Conservation (phyloP, 768 basidiomycete species). For the Lactarius tabidus region DNA sequence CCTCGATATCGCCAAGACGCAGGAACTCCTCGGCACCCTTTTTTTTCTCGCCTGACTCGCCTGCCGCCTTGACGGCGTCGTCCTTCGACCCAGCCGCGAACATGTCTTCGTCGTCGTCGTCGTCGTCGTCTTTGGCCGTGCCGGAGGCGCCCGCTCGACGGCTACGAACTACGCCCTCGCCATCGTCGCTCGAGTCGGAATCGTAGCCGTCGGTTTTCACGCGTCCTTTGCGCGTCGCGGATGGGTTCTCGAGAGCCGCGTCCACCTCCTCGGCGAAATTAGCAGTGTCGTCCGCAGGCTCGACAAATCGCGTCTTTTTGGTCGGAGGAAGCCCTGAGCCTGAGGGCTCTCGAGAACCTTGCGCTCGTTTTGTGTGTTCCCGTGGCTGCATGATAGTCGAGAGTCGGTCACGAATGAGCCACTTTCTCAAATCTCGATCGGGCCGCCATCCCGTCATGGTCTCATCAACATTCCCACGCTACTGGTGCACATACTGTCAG, state of each 20-base stretch:
- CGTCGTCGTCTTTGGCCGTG: slow-evolving; percentile 47
- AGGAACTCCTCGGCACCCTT: slow-evolving; percentile 65
- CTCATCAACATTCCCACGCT: background rate
- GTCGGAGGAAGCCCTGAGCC: slow-evolving; percentile 31
- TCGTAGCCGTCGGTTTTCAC: slow-evolving; percentile 89
- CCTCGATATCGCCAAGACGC: slow-evolving; percentile 92
- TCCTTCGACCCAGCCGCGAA: slow-evolving; percentile 74
- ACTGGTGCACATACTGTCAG: background rate
- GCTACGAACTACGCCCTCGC: slow-evolving; percentile 88
- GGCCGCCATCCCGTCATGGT: background rate
- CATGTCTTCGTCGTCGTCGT: slow-evolving; percentile 60
- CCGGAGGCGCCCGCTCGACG: slow-evolving; percentile 49
- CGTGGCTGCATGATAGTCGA: slow-evolving; percentile 28
- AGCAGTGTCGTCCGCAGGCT: slow-evolving; percentile 68
- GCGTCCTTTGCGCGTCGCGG: slow-evolving; percentile 59
- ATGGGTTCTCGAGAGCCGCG: slow-evolving; percentile 62
- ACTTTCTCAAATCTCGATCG: background rate
- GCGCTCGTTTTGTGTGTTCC: slow-evolving; percentile 22
- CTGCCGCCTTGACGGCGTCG: slow-evolving; percentile 47
- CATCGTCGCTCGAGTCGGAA: slow-evolving; percentile 91
- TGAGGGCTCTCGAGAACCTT: background rate
- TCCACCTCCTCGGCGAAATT: slow-evolving; percentile 80
- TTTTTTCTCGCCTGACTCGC: slow-evolving; percentile 45
- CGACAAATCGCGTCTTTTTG: slow-evolving; percentile 78
- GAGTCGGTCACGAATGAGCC: background rate